Evolutionary conservation across 441 rosid species (phyloP).

Genomic region (Adansonia grandidieri): DNA sequence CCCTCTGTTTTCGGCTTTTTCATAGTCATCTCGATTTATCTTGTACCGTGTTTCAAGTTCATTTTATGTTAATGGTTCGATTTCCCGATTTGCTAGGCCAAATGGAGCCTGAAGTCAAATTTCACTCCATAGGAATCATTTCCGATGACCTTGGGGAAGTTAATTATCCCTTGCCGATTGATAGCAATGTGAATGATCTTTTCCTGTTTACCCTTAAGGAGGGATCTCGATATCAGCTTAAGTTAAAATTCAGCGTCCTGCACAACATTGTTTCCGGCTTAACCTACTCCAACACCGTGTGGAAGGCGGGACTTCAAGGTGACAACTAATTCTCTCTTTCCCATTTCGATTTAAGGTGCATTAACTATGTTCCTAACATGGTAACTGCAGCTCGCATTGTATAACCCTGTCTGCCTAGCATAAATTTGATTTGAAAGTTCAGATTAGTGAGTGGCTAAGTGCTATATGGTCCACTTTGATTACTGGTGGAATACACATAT

Average conservation of each 20-base stretch:
- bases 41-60: background rate
- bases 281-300: slow-evolving; percentile 43
- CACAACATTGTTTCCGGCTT: slow-evolving; percentile 53
- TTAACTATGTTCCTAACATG: background rate
- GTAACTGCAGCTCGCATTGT: slow-evolving; percentile 1
- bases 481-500: background rate
- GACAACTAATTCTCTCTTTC: background rate
- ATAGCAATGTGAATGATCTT: slow-evolving; percentile 32
- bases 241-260: slow-evolving; percentile 48
- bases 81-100: slow-evolving; percentile 38
- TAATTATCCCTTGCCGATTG: slow-evolving; percentile 45
- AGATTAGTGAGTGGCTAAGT: background rate
- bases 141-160: slow-evolving; percentile 51
- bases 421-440: background rate
- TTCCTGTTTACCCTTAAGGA: slow-evolving; percentile 50
- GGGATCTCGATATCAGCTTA: slow-evolving; percentile 57
- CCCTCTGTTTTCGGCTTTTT: background rate
- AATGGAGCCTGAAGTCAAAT: slow-evolving; percentile 63
- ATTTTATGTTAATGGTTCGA: slow-evolving; percentile 4
- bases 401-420: background rate
- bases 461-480: too few relatives aligned
- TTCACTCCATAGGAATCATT: slow-evolving; percentile 55
- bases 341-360: slow-evolving; percentile 16
- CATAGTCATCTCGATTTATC: slow-evolving; percentile 10
- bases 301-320: slow-evolving; percentile 52